Evolutionary conservation across 148 eudicot species (phyloP).

Genomic region (Talinum fruticosum): DNA sequence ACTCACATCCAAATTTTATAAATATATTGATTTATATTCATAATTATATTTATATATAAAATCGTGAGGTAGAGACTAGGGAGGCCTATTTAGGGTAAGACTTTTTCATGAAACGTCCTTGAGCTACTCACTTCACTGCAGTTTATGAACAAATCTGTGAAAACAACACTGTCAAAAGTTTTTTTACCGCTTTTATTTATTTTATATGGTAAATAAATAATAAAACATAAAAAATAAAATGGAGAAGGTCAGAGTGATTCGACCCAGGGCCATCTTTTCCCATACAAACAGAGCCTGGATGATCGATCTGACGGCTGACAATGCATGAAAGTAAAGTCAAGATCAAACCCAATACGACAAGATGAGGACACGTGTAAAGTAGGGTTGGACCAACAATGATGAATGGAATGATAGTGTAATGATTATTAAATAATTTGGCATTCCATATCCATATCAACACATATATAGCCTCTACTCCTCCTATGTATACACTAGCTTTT

Average conservation of each 20-base stretch:
- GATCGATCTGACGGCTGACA: slow-evolving; percentile 24
- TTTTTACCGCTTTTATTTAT: too few relatives aligned
- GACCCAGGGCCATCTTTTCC: not conserved
- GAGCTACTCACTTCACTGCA: slow-evolving; percentile 38
- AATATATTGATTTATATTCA: too few relatives aligned
- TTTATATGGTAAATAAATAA: not conserved
- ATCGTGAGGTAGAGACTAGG: not conserved
- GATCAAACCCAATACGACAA: slow-evolving; percentile 18
- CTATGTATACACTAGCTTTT: not conserved
- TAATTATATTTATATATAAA: not conserved
- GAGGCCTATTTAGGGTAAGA: slow-evolving; percentile 16
- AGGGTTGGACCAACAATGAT: slow-evolving; percentile 20
- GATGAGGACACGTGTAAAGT: slow-evolving; percentile 37
- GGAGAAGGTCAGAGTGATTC: not conserved
- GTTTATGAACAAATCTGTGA: slow-evolving; percentile 36
- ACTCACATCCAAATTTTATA: too few relatives aligned
- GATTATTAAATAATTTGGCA: slow-evolving; percentile 51
- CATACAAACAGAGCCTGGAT: slow-evolving; percentile 17
- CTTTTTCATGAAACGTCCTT: slow-evolving; percentile 47
- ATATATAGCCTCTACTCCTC: not conserved
- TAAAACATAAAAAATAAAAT: too few relatives aligned
- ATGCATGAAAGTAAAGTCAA: not conserved
- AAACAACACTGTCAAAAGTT: slow-evolving; percentile 40
- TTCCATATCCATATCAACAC: slow-evolving; percentile 15
- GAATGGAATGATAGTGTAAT: slow-evolving; percentile 46